phyloP scores from a whole-genome alignment of 2,329 filamentous ascomycete species.

The Colletotrichum sp. region DNA sequence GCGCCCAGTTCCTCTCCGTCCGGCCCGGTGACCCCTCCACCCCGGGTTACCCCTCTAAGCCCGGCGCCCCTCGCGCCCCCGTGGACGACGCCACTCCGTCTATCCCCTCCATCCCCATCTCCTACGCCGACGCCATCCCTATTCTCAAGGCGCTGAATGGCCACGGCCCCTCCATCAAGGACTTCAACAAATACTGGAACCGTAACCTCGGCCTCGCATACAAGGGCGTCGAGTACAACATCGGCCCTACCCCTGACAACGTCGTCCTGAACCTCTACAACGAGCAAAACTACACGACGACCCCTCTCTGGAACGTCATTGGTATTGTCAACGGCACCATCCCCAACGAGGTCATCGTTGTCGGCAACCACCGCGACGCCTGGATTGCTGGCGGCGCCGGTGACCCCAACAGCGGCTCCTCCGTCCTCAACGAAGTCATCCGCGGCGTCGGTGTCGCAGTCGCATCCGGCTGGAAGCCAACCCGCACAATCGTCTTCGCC shows the following conservation, averaged over 20 bases:
- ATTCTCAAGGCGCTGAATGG: slow-evolving; percentile 91
- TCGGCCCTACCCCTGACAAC: slow-evolving; percentile 79
- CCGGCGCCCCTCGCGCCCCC: slow-evolving; percentile 78
- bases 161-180: slow-evolving; percentile 77
- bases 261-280: slow-evolving; percentile 77
- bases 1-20: slow-evolving; percentile 78
- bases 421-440: slow-evolving; percentile 79
- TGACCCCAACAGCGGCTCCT: slow-evolving; percentile 84
- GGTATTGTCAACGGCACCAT: slow-evolving; percentile 90
- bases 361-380: slow-evolving; percentile 92
- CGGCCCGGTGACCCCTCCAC: slow-evolving; percentile 80
- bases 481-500: slow-evolving; percentile 90
- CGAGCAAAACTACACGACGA: slow-evolving; percentile 81
- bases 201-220: slow-evolving; percentile 74
- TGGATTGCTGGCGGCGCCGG: slow-evolving; percentile 84
- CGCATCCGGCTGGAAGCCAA: slow-evolving; percentile 61
- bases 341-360: slow-evolving; percentile 81
- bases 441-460: slow-evolving; percentile 76
- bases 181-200: slow-evolving; percentile 76
- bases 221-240: slow-evolving; percentile 83
- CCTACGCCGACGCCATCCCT: slow-evolving; percentile 84
- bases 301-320: slow-evolving; percentile 89
- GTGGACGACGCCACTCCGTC: slow-evolving; percentile 74
- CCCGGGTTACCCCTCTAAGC: slow-evolving; percentile 91
- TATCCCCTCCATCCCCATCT: slow-evolving; percentile 92